Base-by-base conservation (phyloP, 2,329 filamentous ascomycete species). In the Paraphoma sp. region DNA sequence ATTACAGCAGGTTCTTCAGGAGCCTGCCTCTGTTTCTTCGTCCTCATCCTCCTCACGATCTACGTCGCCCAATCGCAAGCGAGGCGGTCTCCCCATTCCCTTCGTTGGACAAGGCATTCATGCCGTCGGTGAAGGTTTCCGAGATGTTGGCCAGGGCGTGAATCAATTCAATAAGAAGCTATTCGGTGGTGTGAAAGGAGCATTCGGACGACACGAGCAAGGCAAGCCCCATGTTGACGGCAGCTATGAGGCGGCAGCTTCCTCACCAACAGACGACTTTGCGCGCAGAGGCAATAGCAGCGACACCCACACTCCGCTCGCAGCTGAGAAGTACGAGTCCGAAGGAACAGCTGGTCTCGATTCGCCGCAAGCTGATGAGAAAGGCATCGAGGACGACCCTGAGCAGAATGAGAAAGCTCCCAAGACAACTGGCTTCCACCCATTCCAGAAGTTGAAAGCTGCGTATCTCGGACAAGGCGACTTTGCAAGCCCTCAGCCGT, bases 71-170 rank as follows among this genome's bases (percentile, higher is more conserved):
- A 51, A 62, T 40, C 72, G 68, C 48, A 76, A 71, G 57, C 62
- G 58, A 9, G 61, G 54, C 33, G 59, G 64, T 1, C 53, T 79
- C 23, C 77, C 79, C 5, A 78, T 85, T 46, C 82, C 82, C 6
- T 72, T 83, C 8, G 65, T 85, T 28, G 82, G 81, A 23, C 78
- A 82, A 46, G 75, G 76, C 6, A 62, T 80, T 6, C 76, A 75
- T 33, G 76, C 67, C 16, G 67, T 79, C 3, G 74, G 77, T n/a
- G 74, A 77, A 18, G 83, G 81, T 2, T 71, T 85, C 48, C 81
- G 79, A n/a, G 79, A 78, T 23, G 79, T 86, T 18, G 81, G 82
- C 4, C 77, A 82, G 43, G 65, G 67, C n/a, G 68, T 79, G 12
- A 72, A 74, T 28, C 74, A 69, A 14, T 68, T 80, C 46, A 76